Evolutionary conservation across 2,329 filamentous ascomycete species (phyloP), one percentile per base, ranked within the genome.

Genomic region (Stenocarpella maydis): DNA sequence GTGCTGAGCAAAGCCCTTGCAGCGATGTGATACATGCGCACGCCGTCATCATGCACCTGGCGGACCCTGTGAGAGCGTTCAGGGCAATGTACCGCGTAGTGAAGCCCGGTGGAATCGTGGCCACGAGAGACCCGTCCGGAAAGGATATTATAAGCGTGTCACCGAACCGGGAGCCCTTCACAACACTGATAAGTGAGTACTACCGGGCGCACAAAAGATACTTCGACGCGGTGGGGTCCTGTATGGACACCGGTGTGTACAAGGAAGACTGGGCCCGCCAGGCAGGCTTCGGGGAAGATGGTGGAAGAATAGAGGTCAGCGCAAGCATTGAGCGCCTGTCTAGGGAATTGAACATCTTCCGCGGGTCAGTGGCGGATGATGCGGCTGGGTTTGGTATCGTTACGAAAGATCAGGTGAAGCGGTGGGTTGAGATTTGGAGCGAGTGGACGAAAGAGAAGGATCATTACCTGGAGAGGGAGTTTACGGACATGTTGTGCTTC

Each of bases 21-120:
- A 58, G 53, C 71, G 88, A 91, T 72, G 76, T 90, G n/a, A 87
- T 90, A 8, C 85, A 86, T 73, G 84, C 82, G 28, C 86, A 88
- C 73, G 87, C 90, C 74, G 83, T 90, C 4, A 79, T 90, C 12
- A 82, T 85, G 72, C 88, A 90, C 76, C 77, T 90, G 4, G 76
- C 78, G 26, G 80, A 86, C 70, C 87, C 87, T 0, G 76, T 86
- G 0, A 74, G 76, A 2, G 83, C 85, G 3, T 75, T 90, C 69
- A 76, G 78, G 26, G 85, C 88, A 73, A 87, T 90, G 85, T 80
- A 82, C 15, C 81, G 85, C 0, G 85, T 90, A 1, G 9, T 21
- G 14, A 67, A 49, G 49, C 50, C 65, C 24, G 65, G 65, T 1
- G 52, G 65, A 1, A 39, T 67, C n/a, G 52, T 67, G 0, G 52